Evolutionary conservation across 169 alveolate species (phyloP).

Genomic region (Eimeria tenella): DNA sequence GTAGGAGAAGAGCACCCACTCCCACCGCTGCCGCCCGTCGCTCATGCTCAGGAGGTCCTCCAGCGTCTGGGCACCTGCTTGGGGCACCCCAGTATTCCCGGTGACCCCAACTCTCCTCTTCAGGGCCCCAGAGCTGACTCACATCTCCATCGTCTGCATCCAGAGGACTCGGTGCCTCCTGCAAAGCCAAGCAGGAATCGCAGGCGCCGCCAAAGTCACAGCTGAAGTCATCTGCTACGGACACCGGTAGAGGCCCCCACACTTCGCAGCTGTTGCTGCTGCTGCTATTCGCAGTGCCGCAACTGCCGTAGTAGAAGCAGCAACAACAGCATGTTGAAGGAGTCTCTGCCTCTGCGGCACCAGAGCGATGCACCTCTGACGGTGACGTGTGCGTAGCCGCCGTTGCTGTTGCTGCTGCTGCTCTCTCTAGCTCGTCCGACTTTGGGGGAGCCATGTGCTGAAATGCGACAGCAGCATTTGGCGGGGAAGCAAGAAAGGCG

Average conservation of each 20-base stretch:
- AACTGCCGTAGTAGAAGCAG: constrained; percentile 45
- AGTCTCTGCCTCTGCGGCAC: constrained; percentile 10
- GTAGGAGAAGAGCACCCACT: constrained; percentile 58
- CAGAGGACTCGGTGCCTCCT: constrained; percentile 39
- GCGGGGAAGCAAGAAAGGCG: neutral
- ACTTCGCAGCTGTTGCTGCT: constrained; percentile 49
- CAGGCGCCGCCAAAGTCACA: constrained; percentile 14
- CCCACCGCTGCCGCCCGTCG: constrained; percentile 48
- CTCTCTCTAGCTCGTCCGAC: constrained; percentile 63
- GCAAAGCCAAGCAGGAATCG: constrained; percentile 40
- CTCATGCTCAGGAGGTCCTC: constrained; percentile 17
- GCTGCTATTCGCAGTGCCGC: constrained; percentile 8
- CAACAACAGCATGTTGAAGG: constrained; percentile 25
- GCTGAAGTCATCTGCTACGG: neutral
- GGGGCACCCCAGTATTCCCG: constrained; percentile 63
- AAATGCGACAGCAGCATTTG: constrained; percentile 34
- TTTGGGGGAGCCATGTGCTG: constrained; percentile 43
- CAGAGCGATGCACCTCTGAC: constrained; percentile 50
- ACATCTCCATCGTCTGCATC: constrained; percentile 12
- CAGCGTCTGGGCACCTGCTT: constrained; percentile 24
- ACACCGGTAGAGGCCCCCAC: constrained; percentile 53
- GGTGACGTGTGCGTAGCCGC: constrained; percentile 10
- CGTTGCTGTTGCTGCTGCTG: constrained; percentile 44
- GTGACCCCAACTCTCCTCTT: constrained; percentile 46
- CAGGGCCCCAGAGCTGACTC: constrained; percentile 42